Evolutionary conservation across 257 asterid genomes (phyloP), one percentile per base, ranked within the genome.

Genomic region (Primulina eburnea): DNA sequence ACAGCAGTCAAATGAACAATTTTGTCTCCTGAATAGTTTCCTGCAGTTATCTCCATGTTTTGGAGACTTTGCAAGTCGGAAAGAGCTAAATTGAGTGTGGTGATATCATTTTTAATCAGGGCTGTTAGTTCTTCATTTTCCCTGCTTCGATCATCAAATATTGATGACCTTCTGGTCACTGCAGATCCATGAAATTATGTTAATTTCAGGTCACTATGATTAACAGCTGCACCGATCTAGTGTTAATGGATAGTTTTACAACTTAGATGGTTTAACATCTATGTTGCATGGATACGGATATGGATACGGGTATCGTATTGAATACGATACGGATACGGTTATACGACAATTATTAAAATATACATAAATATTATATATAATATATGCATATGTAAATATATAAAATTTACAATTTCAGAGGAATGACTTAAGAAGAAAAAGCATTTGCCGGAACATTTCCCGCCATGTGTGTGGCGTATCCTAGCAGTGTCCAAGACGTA

Each of bases 81-180:
- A 28, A 91, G 67, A 56, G 87, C 92, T 67, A 82, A 68, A 43
- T 89, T 89, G 55, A 91, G 85, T 10, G 90, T 77, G 4, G 89
- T 85, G 64, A 91, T 84, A 52, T 90, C 96, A 77, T 82, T 84
- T 76, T 90, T 90, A 53, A 89, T 89, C 71, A 89, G 64, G 66
- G 76, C 73, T 7, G 95, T 87, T 67, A 89, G 80, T 68, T 89
- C 90, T 75, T 89, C 96, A 70, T 87, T 91, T 83, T 91, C 97
- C 80, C 80, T 70, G 82, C 92, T 84, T 76, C 92, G 92, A 72
- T 91, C 97, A 62, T 91, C 96, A 71, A 91, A 91, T 63, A 91
- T 90, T 0, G 95, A 89, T 7, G 95, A 87, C 71, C 26, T 82
- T 71, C 89, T 91, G 47, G 95, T 88, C 81, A 87, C 97, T 90